Evolutionary conservation across 192 early-diverging fungal genomes (phyloP).

Genomic region (Entomortierella lignicola): DNA sequence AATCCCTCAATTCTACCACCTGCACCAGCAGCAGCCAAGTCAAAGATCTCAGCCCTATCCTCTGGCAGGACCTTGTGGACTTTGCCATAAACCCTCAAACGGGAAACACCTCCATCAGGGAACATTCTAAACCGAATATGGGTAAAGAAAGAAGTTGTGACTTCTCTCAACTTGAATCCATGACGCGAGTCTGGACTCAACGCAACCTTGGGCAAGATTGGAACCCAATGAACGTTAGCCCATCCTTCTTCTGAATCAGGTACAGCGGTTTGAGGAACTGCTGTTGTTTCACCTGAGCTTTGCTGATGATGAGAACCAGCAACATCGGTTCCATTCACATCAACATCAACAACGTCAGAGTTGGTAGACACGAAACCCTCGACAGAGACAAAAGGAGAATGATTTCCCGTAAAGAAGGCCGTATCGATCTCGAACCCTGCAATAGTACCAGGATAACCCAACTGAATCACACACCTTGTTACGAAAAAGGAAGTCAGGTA

Average conservation of each 20-base stretch:
- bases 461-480: constrained; percentile 74
- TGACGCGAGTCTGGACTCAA: constrained; percentile 79
- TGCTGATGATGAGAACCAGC: too few species aligned
- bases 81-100: constrained; percentile 79
- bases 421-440: constrained; percentile 90
- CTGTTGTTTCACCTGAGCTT: neutral
- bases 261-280: neutral
- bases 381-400: constrained; percentile 84
- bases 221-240: constrained; percentile 23
- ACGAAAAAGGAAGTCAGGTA: neutral
- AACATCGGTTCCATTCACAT: constrained; percentile 9
- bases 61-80: constrained; percentile 66
- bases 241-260: constrained; percentile 16
- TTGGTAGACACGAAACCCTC: constrained; percentile 63
- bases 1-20: constrained; percentile 70
- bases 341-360: neutral
- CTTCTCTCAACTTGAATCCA: constrained; percentile 64
- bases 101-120: constrained; percentile 83
- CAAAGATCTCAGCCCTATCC: constrained; percentile 61
- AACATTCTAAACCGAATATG: constrained; percentile 80
- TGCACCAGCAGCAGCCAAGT: constrained; percentile 76
- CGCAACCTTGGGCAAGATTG: constrained; percentile 76
- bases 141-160: constrained; percentile 64
- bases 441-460: constrained; percentile 85
- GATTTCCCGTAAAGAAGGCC: constrained; percentile 93